Conservation (phyloP, 805 yeast genomes). For the Maudiozyma bulderi region DNA sequence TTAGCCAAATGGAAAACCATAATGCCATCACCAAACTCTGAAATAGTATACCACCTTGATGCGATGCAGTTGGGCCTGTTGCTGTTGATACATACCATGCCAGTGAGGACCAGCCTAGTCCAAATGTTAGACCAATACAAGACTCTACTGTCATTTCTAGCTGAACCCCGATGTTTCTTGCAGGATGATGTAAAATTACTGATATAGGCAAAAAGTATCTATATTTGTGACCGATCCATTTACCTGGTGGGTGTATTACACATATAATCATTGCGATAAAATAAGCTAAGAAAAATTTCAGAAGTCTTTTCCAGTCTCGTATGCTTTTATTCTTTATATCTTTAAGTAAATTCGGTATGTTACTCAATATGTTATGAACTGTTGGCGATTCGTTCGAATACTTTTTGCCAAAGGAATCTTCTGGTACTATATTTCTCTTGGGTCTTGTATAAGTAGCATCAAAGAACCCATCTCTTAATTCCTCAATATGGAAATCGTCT, state of each 20-base stretch:
- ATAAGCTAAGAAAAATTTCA: slow-evolving; percentile 33
- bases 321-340: background rate
- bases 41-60: slow-evolving; percentile 40
- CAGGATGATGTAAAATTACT: slow-evolving; percentile 38
- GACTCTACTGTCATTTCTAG: slow-evolving; percentile 36
- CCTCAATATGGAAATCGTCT: slow-evolving; percentile 33
- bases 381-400: background rate
- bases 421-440: slow-evolving; percentile 2
- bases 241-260: slow-evolving; percentile 29
- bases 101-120: slow-evolving; percentile 37
- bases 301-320: slow-evolving; percentile 8
- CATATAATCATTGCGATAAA: slow-evolving; percentile 33
- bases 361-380: background rate
- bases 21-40: slow-evolving; percentile 33
- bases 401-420: background rate
- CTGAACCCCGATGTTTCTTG: slow-evolving; percentile 38
- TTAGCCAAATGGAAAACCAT: slow-evolving; percentile 33
- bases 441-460: slow-evolving; percentile 35
- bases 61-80: slow-evolving; percentile 32
- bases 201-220: slow-evolving; percentile 36
- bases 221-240: slow-evolving; percentile 35
- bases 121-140: slow-evolving; percentile 33
- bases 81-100: slow-evolving; percentile 35
- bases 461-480: slow-evolving; percentile 40
- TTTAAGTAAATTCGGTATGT: background rate